Base-by-base conservation (phyloP, 1,284 basidiomycete genomes). In the Heliocybe sulcata region DNA sequence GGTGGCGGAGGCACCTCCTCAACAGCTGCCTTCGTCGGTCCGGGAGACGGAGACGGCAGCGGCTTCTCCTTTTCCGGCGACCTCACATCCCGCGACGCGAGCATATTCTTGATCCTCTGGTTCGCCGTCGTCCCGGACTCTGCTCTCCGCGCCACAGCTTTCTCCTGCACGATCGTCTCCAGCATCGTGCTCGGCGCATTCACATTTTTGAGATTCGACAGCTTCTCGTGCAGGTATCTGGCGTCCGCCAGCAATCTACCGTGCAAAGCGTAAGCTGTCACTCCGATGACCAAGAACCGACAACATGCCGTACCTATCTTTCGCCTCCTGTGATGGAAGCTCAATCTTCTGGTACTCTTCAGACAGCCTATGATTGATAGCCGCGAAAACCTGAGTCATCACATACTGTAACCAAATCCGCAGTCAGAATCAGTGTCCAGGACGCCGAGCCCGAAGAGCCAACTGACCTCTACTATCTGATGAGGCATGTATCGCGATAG, bases 331-430 rank as follows among this genome's bases (percentile, higher is more conserved):
- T 60, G 79, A 83, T 55, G 87, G 90, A 45, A 97, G 73, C 60
- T 93, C 89, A 52, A 96, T 83, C 64, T 80, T 83, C 49, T 75
- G 75, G 68, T 87, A 96, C 67, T 94, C 91, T 65, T 94, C 91
- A 38, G 86, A 85, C 10, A 98, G 75, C 49, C 90, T 83, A 67
- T 90, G 85, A 67, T 93, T 93, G 68, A 96, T 94, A n/a, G 90
- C 85, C 22, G 87, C 87, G 59, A 95, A 87, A 14, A 97, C 94
- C 67, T 95, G 91, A 29, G 85, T 83, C 90, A 96, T 94, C 63
- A 98, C 92, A 65, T 80, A 82, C 90, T 94, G 65, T 45, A 9
- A 58, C 12, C 55, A 33, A 50, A 35, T 27, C 9, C 35, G 23
- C 38, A 38, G 22, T 50, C 27, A 51, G 31, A 22, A 29, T 48